Evolutionary conservation across 768 basidiomycete species (phyloP).

Genomic region (Chalciporus pseudorubinellus): DNA sequence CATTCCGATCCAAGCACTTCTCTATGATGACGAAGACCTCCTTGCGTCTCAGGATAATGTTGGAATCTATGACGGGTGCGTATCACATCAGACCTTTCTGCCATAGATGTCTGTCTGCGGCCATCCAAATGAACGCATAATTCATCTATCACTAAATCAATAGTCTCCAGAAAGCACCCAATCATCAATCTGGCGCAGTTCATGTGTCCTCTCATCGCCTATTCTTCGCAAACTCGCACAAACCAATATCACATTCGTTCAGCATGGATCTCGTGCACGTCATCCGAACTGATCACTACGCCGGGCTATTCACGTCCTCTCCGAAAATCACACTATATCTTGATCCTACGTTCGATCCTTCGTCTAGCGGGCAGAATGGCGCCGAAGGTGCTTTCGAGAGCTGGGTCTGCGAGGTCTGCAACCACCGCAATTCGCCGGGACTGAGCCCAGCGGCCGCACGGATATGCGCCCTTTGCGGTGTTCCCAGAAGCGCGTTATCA

Average conservation of each 20-base stretch:
- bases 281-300: slow-evolving; percentile 80
- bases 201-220: slow-evolving; percentile 81
- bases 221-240: slow-evolving; percentile 67
- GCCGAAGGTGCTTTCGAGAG: slow-evolving; percentile 42
- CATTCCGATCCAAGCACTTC: slow-evolving; percentile 71
- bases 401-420: slow-evolving; percentile 92
- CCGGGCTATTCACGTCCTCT: slow-evolving; percentile 85
- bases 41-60: slow-evolving; percentile 72
- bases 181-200: slow-evolving; percentile 72
- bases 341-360: slow-evolving; percentile 29
- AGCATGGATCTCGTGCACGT: slow-evolving; percentile 63
- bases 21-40: slow-evolving; percentile 80
- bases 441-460: slow-evolving; percentile 64
- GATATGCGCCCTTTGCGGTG: slow-evolving; percentile 82
- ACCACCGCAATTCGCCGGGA: slow-evolving; percentile 75
- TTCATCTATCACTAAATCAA: slow-evolving; percentile 31
- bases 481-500: slow-evolving; percentile 49
- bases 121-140: background rate
- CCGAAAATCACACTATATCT: slow-evolving; percentile 84
- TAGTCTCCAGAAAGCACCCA: slow-evolving; percentile 79
- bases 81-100: slow-evolving; percentile 11
- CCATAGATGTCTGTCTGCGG: slow-evolving; percentile 11
- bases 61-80: slow-evolving; percentile 92
- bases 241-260: slow-evolving; percentile 58
- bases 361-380: slow-evolving; percentile 28